Percentiles rank a stretch among this genome's conserved stretches.
Evolutionary conservation across 2,329 filamentous ascomycete species (phyloP).

Genomic region (Colletotrichum brevisporum): DNA sequence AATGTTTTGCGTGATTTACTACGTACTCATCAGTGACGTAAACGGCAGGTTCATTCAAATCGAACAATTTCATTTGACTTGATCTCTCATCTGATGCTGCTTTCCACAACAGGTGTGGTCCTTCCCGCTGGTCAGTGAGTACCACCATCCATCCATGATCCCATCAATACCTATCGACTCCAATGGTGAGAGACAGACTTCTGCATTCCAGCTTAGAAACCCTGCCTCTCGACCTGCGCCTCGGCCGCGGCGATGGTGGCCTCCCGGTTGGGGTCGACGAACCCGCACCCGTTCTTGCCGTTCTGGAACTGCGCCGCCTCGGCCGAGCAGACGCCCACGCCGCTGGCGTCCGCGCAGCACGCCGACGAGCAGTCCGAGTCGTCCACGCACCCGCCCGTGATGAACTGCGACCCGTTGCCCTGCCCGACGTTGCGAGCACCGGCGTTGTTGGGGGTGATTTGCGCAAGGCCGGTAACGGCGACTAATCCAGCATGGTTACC

Average conservation of each 20-base stretch:
- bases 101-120: too few species aligned
- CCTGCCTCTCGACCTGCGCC: conserved; percentile 36
- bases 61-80: too few species aligned
- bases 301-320: conserved; percentile 46
- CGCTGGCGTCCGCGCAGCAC: conserved; percentile 48
- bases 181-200: background rate
- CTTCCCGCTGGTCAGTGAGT: too few species aligned
- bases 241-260: conserved; percentile 37
- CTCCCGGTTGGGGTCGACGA: conserved; percentile 43
- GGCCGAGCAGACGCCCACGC: conserved; percentile 48
- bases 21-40: too few species aligned
- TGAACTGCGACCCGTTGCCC: conserved; percentile 46
- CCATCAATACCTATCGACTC: background rate
- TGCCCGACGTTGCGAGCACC: conserved; percentile 39
- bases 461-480: conserved; percentile 40
- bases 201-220: conserved; percentile 37
- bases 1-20: background rate
- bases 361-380: conserved; percentile 46
- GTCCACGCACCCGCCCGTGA: conserved; percentile 48
- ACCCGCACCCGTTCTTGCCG: conserved; percentile 52
- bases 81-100: too few species aligned
- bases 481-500: conserved; percentile 31
- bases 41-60: too few species aligned
- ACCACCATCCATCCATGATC: background rate
- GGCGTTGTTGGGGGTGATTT: conserved; percentile 45